Evolutionary conservation across 345 rosid genomes (phyloP).

Genomic region (Mercurialis annua): DNA sequence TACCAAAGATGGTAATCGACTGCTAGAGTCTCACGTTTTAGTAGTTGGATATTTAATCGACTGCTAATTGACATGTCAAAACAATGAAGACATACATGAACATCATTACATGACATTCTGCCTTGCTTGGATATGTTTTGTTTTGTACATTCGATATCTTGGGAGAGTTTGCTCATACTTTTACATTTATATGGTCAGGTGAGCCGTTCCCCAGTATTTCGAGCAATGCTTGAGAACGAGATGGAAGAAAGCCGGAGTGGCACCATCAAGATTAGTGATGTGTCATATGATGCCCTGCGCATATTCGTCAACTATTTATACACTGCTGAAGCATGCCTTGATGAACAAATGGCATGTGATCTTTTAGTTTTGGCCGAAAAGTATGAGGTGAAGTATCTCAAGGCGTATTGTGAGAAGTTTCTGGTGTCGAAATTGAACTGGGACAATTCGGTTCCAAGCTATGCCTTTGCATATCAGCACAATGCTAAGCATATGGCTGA

Average conservation of each 20-base stretch:
- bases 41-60: too few relatives aligned
- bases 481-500: conserved; percentile 63
- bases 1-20: too few relatives aligned
- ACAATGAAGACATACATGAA: too few relatives aligned
- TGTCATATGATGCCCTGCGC: conserved; percentile 61
- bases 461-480: conserved; percentile 86
- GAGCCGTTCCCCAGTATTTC: conserved; percentile 75
- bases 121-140: conserved; percentile 4
- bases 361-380: conserved; percentile 80
- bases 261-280: conserved; percentile 68
- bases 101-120: neutral
- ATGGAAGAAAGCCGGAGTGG: conserved; percentile 87
- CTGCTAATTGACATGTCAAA: too few relatives aligned
- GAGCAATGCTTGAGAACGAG: conserved; percentile 85
- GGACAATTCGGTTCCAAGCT: conserved; percentile 71
- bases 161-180: neutral
- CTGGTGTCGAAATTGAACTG: conserved; percentile 66
- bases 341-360: conserved; percentile 77
- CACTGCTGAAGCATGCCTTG: conserved; percentile 76
- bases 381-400: conserved; percentile 79
- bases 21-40: too few relatives aligned
- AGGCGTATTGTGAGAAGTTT: conserved; percentile 67
- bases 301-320: conserved; percentile 61
- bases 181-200: conserved; percentile 39
- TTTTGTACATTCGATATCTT: neutral